Evolutionary conservation across 2,329 filamentous ascomycete species (phyloP).

Genomic region (Penicillium brasilianum): DNA sequence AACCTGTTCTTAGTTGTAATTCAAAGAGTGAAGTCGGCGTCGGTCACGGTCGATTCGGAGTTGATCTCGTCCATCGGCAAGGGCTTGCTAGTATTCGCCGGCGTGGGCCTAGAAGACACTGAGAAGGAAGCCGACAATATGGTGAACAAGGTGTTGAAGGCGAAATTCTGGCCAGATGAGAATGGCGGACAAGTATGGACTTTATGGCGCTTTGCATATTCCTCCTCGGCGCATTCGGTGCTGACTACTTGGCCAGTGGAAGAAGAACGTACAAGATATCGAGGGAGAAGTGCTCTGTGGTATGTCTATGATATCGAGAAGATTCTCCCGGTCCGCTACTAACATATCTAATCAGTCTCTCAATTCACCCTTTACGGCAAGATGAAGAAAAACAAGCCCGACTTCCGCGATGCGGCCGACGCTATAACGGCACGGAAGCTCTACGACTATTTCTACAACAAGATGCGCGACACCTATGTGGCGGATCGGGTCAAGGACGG

Average conservation of each 20-base stretch:
- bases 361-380: constrained; percentile 94
- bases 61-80: constrained; percentile 89
- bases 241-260: constrained; percentile 69
- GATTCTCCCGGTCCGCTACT: constrained; percentile 8
- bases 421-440: constrained; percentile 78
- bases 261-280: constrained; percentile 84
- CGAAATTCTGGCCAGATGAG: constrained; percentile 90
- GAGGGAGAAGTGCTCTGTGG: constrained; percentile 92
- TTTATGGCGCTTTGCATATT: neutral
- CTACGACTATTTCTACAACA: constrained; percentile 82
- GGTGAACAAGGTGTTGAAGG: constrained; percentile 83
- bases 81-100: constrained; percentile 88
- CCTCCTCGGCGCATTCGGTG: neutral
- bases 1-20: constrained; percentile 71
- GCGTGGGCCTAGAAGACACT: constrained; percentile 87
- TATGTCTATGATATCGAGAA: constrained; percentile 50
- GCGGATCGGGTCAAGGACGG: constrained; percentile 85
- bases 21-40: constrained; percentile 92
- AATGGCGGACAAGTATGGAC: constrained; percentile 65
- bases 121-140: constrained; percentile 84
- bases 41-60: constrained; percentile 90
- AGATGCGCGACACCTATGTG: constrained; percentile 73
- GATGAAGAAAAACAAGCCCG: constrained; percentile 94
- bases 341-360: constrained; percentile 67
- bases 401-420: constrained; percentile 86